Evolutionary conservation across 495 filamentous ascomycete species (phyloP).

Genomic region (Talaromyces liani): DNA sequence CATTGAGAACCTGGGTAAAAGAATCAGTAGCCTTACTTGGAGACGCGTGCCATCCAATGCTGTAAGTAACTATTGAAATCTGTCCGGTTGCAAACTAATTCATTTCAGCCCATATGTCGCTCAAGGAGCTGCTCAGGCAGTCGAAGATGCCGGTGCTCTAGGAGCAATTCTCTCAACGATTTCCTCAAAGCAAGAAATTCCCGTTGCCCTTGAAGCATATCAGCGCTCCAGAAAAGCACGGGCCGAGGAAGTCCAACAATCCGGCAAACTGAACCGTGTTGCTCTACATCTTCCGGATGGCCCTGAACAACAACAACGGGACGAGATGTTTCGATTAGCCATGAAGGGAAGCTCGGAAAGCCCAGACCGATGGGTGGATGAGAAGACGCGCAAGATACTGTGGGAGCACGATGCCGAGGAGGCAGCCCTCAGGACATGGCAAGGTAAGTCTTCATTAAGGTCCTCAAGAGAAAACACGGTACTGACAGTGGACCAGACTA

Average conservation of each 20-base stretch:
- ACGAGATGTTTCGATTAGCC: conserved; percentile 34
- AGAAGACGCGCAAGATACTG: conserved; percentile 35
- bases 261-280: conserved; percentile 42
- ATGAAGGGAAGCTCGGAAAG: conserved; percentile 23
- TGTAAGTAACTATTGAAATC: conserved; percentile 20
- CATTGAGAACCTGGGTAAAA: conserved; percentile 49
- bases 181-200: conserved; percentile 28
- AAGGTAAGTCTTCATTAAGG: conserved; percentile 6
- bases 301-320: conserved; percentile 41
- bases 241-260: conserved; percentile 42
- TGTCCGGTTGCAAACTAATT: neutral
- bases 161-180: conserved; percentile 39
- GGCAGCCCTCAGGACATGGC: conserved; percentile 34
- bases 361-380: conserved; percentile 44
- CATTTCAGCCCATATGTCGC: conserved; percentile 31
- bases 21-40: conserved; percentile 56
- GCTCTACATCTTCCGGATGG: conserved; percentile 50
- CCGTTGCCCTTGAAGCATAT: conserved; percentile 36
- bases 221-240: conserved; percentile 41
- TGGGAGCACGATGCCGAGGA: conserved; percentile 43
- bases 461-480: neutral
- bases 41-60: conserved; percentile 63
- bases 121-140: conserved; percentile 46
- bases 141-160: conserved; percentile 49
- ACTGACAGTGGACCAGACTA: neutral